Evolutionary conservation across 805 yeast species (phyloP).

Genomic region (Starmerella stellata): DNA sequence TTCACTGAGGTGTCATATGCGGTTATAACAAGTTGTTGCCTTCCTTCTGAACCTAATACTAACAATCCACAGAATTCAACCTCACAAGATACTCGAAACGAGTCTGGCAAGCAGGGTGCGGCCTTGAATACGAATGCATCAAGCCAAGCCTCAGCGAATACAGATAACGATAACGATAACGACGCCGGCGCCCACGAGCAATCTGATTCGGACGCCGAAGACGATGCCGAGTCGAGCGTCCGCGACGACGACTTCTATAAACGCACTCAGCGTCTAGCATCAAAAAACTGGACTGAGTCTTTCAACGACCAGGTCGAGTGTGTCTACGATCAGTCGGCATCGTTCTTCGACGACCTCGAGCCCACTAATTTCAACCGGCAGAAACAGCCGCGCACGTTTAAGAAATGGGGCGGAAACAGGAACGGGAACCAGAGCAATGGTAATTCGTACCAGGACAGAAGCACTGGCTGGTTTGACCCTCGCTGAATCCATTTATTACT

Average conservation of each 20-base stretch:
- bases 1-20: conserved; percentile 18
- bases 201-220: conserved; percentile 8
- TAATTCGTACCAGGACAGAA: too few species aligned
- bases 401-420: too few species aligned
- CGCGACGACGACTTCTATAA: conserved; percentile 13
- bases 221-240: conserved; percentile 20
- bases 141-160: too few species aligned
- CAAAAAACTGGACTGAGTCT: conserved; percentile 11
- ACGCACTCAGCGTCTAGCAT: conserved; percentile 9
- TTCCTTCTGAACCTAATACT: conserved; percentile 28
- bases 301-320: conserved; percentile 11
- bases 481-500: too few species aligned
- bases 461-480: too few species aligned
- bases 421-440: too few species aligned
- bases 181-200: conserved; percentile 22
- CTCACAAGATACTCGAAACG: too few species aligned
- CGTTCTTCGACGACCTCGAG: conserved; percentile 78
- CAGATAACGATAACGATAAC: background rate
- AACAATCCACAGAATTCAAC: conserved; percentile 15
- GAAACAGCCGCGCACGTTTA: conserved; percentile 17
- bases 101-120: too few species aligned
- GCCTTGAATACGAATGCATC: too few species aligned
- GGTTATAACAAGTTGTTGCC: conserved; percentile 25
- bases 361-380: conserved; percentile 28
- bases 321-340: conserved; percentile 59